A percentile compares a stretch with the other conserved stretches of the same genome.
phyloP scores from a whole-genome alignment of 768 basidiomycete species.

The Boletus barrowsii region DNA sequence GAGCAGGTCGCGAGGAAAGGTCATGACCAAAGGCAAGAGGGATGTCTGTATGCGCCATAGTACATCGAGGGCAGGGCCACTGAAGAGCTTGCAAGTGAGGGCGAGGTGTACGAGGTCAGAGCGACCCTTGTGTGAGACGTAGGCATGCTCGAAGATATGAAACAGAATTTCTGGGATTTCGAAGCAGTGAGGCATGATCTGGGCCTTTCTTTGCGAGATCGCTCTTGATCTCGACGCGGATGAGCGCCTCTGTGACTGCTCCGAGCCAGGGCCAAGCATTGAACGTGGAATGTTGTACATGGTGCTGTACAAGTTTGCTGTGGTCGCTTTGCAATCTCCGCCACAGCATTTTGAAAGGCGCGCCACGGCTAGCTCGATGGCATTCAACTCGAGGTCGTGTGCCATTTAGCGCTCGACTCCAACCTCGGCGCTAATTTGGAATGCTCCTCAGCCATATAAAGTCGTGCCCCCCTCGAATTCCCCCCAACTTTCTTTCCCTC shows the following conservation, averaged over 20 bases:
- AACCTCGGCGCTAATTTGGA: constrained; percentile 14
- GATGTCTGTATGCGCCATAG: constrained; percentile 22
- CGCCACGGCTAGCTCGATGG: neutral
- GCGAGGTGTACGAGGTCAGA: constrained; percentile 16
- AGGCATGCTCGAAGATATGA: constrained; percentile 18
- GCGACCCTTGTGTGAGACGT: neutral
- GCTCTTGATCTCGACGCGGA: neutral
- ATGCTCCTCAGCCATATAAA: constrained; percentile 22
- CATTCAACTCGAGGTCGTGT: no score
- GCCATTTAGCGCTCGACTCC: no score
- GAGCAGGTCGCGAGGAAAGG: constrained; percentile 18
- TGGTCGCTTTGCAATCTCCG: neutral
- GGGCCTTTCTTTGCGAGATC: neutral
- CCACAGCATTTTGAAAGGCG: neutral
- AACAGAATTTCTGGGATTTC: constrained; percentile 19
- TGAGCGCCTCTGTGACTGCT: neutral
- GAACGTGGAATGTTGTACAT: neutral
- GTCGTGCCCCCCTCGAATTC: neutral
- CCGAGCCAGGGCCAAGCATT: neutral
- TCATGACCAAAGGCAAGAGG: constrained; percentile 13
- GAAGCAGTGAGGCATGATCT: constrained; percentile 7
- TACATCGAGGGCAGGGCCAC: constrained; percentile 18
- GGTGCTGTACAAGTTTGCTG: constrained; percentile 1
- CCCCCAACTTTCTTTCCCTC: constrained; percentile 7
- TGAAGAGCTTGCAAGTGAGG: constrained; percentile 17